phyloP scores from a whole-genome alignment of 192 early-diverging fungal species.

The Kickxella alabastrina region DNA sequence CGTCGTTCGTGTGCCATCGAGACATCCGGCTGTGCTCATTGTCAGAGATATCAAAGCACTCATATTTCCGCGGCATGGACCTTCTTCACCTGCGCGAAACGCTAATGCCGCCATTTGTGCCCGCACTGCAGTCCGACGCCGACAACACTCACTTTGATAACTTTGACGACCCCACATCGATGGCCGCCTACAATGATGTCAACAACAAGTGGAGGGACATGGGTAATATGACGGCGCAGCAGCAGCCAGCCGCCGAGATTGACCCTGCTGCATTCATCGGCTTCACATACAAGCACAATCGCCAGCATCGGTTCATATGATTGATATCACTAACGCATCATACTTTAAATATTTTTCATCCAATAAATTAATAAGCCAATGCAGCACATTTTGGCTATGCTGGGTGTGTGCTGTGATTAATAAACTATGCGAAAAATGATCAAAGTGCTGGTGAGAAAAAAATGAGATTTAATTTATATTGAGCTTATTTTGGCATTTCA shows the following conservation, averaged over 20 bases:
- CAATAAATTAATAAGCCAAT: background rate
- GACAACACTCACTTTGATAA: constrained; percentile 84
- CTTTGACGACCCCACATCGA: constrained; percentile 58
- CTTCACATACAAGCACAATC: constrained; percentile 67
- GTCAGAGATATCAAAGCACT: constrained; percentile 56
- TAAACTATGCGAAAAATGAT: no score
- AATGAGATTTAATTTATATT: no score
- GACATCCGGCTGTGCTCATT: constrained; percentile 53
- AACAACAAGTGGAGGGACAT: constrained; percentile 52
- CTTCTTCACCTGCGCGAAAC: constrained; percentile 61
- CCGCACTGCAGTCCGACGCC: constrained; percentile 59
- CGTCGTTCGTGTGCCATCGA: constrained; percentile 54
- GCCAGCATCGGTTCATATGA: constrained; percentile 33
- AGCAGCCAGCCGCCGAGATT: constrained; percentile 51
- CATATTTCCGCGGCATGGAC: constrained; percentile 61
- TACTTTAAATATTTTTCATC: no score
- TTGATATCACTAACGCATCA: no score
- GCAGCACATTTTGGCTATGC: no score
- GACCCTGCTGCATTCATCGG: constrained; percentile 81
- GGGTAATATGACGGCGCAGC: constrained; percentile 16
- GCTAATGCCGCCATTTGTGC: constrained; percentile 68
- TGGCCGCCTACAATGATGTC: constrained; percentile 58
- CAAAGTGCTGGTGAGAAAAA: no score
- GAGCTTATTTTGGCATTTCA: background rate
- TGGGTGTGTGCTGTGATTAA: no score